phyloP scores from a whole-genome alignment of 495 filamentous ascomycete genomes.

The Tirmania nivea region DNA sequence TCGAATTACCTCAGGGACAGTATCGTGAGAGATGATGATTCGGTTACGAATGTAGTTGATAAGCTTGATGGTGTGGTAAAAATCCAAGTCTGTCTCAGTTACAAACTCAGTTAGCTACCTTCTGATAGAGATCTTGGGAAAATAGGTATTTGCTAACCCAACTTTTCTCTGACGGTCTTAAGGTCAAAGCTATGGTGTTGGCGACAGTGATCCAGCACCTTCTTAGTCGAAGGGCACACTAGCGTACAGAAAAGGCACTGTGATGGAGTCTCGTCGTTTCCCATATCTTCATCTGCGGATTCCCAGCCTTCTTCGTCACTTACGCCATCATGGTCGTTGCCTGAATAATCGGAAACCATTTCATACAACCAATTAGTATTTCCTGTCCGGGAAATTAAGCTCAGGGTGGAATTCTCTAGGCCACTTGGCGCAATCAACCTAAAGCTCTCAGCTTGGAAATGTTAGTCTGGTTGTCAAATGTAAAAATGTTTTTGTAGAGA shows the following conservation, averaged over 20 bases:
- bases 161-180: constrained; percentile 34
- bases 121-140: not conserved
- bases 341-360: not conserved
- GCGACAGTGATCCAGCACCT: constrained; percentile 55
- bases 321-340: not conserved
- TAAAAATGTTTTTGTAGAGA: too few relatives aligned
- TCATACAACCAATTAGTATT: too few relatives aligned
- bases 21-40: not conserved
- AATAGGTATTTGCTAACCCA: constrained; percentile 29
- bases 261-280: not conserved
- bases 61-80: constrained; percentile 60
- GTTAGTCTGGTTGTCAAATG: too few relatives aligned
- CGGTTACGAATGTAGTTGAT: constrained; percentile 54
- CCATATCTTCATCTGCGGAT: constrained; percentile 34
- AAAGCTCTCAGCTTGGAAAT: too few relatives aligned
- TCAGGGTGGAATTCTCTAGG: too few relatives aligned
- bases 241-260: constrained; percentile 20
- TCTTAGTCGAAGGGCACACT: constrained; percentile 46
- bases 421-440: too few relatives aligned
- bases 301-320: constrained; percentile 53
- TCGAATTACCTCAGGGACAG: constrained; percentile 22
- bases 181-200: constrained; percentile 56
- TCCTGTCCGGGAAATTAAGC: too few relatives aligned
- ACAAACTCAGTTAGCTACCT: constrained; percentile 1
- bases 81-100: constrained; percentile 40